These are phyloP conservation scores for Lignosus rhinocerotis DNA, from an alignment of 1,284 basidiomycete species.

Conservation along the genomic window DNA sequence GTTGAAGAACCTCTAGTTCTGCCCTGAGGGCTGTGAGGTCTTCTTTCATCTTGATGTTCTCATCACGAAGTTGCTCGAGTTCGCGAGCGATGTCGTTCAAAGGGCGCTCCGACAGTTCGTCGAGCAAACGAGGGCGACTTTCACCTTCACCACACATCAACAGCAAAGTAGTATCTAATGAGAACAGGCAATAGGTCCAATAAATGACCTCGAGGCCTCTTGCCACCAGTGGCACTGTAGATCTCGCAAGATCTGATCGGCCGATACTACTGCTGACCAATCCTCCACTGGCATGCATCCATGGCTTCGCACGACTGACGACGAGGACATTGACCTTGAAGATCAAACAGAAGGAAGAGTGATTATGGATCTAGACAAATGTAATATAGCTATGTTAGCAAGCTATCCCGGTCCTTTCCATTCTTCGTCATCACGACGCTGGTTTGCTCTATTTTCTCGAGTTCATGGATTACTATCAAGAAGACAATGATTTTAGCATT, in stretches of 20 bases:
- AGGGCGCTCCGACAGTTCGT: conserved; percentile 7
- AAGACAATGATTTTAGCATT: no score
- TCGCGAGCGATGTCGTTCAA: conserved; percentile 14
- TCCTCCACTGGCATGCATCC: no score
- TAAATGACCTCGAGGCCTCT: background rate
- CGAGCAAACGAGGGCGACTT: background rate
- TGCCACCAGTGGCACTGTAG: background rate
- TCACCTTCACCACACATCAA: background rate
- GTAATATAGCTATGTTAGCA: no score
- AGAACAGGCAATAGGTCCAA: background rate
- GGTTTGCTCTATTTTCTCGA: no score
- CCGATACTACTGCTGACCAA: background rate
- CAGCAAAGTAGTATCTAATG: background rate
- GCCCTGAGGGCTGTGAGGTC: background rate
- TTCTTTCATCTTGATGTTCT: conserved; percentile 2
- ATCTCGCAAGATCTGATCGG: background rate
- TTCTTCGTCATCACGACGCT: no score
- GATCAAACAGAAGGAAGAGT: no score
- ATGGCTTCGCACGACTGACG: no score
- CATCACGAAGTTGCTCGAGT: conserved; percentile 1
- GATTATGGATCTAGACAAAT: no score
- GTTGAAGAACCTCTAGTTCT: background rate
- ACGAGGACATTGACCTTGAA: no score
- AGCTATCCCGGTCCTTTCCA: no score
- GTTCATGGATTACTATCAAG: no score